Percentiles rank a stretch among this genome's conserved stretches.
phyloP scores from a whole-genome alignment of 176 grass and related monocot species.

The Avena sativa region DNA sequence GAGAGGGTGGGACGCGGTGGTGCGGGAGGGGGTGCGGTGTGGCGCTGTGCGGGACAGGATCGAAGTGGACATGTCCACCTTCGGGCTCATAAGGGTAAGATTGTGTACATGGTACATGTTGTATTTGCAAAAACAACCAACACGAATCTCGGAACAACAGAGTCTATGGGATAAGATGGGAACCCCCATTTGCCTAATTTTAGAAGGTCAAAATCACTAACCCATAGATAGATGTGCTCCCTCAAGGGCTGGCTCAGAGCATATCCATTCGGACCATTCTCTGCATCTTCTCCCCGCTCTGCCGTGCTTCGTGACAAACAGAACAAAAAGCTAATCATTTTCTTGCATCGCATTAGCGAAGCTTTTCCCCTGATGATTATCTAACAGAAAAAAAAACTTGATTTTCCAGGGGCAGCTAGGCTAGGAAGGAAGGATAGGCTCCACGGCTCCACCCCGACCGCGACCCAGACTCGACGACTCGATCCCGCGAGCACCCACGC shows the following conservation, averaged over 20 bases:
- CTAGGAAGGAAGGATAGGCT: constrained; percentile 2
- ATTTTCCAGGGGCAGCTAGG: not conserved
- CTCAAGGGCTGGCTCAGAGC: not conserved
- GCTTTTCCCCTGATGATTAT: not conserved
- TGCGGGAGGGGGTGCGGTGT: too few species aligned
- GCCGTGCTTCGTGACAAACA: not conserved
- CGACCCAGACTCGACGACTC: constrained; percentile 6
- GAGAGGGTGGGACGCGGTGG: too few species aligned
- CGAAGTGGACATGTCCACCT: too few species aligned
- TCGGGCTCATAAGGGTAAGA: too few species aligned
- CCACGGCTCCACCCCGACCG: not conserved
- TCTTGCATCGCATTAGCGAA: too few species aligned
- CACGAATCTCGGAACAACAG: too few species aligned
- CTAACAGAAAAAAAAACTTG: not conserved
- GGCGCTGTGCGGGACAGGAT: too few species aligned
- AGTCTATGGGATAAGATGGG: too few species aligned
- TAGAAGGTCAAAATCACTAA: not conserved
- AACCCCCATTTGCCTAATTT: not conserved
- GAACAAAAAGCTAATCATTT: not conserved
- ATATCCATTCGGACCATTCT: not conserved
- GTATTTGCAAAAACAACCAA: too few species aligned
- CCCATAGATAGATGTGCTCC: not conserved
- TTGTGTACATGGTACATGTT: too few species aligned
- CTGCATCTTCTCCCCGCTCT: not conserved
- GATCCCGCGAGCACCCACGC: not conserved